Evolutionary conservation across 2,329 filamentous ascomycete genomes (phyloP), one percentile per base, ranked within the genome.

Genomic region (Plectosphaerella plurivora): DNA sequence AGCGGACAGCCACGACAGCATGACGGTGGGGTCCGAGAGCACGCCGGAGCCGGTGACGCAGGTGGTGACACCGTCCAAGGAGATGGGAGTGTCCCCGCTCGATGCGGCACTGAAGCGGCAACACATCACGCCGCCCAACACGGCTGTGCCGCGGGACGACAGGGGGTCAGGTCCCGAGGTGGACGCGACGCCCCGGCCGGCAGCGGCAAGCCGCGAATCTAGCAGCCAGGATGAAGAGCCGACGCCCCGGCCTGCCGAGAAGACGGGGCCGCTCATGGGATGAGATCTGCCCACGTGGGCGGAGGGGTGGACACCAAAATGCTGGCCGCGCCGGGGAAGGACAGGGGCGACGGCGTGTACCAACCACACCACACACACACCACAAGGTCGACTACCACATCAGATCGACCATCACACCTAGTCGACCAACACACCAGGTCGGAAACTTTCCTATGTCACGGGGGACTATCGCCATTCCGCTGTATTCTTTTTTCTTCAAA

Each of bases 1-100:
- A 47, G 95, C 93, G 18, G 96, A 96, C 67, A 96, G 91, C 64
- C 88, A 93, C 61, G 93, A 95, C 47, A 96, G 92, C 63, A 82
- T 89, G 51, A 75, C 75, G 1, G 50, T 79, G 12, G 68, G 71
- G 11, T 77, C 78, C 3, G 79, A 81, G 46, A 75, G 71, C 58
- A 74, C 74, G 14, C 67, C 73, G 1, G 79, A 80, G 57, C 73
- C 75, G n/a, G 66, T 73, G n/a, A 79, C 78, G 4, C 75, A 79
- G 61, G 73, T 77, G 12, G 77, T 74, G 9, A 81, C 76, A 15
- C 77, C 79, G 1, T 73, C 69, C 2, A 71, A 71, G 42, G 75
- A 78, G 53, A 55, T 67, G 52, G 64, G 61, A 55, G 60, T 62
- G 49, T 68, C 65, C 12, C 49, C 65, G 9, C 56, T 71, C 28